Evolutionary conservation across 805 yeast species (phyloP).

Genomic region (Candida coquimbonensis): DNA sequence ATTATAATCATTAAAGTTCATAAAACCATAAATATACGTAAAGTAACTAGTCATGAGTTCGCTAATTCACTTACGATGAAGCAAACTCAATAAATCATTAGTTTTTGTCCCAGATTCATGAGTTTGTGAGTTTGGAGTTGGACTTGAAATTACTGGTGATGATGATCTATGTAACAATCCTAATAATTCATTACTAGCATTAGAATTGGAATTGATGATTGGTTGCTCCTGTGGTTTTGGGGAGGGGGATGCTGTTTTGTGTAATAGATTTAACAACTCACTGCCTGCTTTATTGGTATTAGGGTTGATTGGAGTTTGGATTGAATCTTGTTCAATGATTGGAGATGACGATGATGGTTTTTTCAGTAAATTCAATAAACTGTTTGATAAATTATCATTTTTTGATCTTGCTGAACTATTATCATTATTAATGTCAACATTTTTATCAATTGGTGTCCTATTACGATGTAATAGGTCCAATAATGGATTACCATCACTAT

Average conservation of each 20-base stretch:
- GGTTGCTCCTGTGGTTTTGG: constrained; percentile 3
- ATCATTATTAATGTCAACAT: no score
- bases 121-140: background rate
- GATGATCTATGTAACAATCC: constrained; percentile 8
- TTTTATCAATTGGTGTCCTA: background rate
- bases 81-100: constrained; percentile 13
- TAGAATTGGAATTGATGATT: background rate
- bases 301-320: no score
- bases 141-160: background rate
- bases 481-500: background rate
- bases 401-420: background rate
- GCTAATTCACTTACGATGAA: constrained; percentile 7
- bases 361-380: constrained; percentile 3
- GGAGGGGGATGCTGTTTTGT: constrained; percentile 2
- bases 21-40: no score
- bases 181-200: constrained; percentile 8
- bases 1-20: no score
- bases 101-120: constrained; percentile 15
- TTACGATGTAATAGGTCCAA: constrained; percentile 1
- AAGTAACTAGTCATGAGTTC: no score
- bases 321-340: no score
- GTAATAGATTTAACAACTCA: constrained; percentile 7
- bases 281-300: background rate
- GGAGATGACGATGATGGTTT: constrained; percentile 1
- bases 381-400: background rate